These are phyloP conservation scores for Gamsiella multidivaricata DNA, from an alignment of 192 early-diverging fungal genomes.

Conservation along the genomic window DNA sequence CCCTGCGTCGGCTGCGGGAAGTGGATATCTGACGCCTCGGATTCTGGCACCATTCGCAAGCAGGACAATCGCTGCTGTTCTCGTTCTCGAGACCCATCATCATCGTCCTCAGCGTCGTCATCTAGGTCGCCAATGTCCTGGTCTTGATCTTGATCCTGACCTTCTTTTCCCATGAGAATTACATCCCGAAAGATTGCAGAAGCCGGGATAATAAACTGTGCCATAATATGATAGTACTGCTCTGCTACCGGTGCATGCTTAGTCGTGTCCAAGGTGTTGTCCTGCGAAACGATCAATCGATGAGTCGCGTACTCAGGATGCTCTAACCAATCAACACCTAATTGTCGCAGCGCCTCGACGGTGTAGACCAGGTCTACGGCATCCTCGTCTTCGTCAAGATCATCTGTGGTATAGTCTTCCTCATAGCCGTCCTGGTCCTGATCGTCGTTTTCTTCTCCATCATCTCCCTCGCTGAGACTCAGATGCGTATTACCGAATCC, in stretches of 20 bases:
- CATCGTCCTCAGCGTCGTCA: neutral
- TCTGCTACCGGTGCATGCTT: neutral
- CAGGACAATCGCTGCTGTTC: conserved; percentile 1
- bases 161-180: no score
- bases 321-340: conserved; percentile 10
- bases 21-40: neutral
- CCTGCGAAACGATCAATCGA: conserved; percentile 6
- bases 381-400: neutral
- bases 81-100: no score
- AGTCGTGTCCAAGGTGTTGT: neutral
- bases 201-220: conserved; percentile 24
- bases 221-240: conserved; percentile 5
- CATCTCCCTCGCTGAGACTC: neutral
- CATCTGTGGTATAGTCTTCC: neutral
- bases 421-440: neutral
- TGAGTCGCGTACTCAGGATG: conserved; percentile 15
- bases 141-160: no score
- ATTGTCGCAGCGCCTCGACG: conserved; percentile 1
- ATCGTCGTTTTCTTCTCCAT: neutral
- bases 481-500: no score
- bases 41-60: neutral
- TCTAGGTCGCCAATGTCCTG: no score
- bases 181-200: conserved; percentile 29
- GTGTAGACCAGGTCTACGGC: conserved; percentile 1
- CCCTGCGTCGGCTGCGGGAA: neutral